A percentile compares a stretch with the other conserved stretches of the same genome.
phyloP scores from a whole-genome alignment of 352 stramenopile genomes.

The Pythium volutum region DNA sequence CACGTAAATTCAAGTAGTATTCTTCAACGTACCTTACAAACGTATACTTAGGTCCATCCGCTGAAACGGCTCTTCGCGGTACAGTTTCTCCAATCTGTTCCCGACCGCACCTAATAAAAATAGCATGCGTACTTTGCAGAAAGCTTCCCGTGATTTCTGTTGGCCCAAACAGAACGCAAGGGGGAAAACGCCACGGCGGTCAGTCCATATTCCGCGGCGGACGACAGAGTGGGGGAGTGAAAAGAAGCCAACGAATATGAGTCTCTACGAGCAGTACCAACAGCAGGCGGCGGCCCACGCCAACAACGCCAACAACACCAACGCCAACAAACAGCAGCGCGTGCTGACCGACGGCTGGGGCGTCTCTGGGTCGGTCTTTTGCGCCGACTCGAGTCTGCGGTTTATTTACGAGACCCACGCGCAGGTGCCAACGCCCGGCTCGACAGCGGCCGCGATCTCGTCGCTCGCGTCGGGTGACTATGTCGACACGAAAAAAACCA shows the following conservation, averaged over 20 bases:
- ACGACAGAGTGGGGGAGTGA: neutral
- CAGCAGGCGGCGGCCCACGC: conserved; percentile 9
- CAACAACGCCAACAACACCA: neutral
- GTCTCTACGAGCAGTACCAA: conserved; percentile 13
- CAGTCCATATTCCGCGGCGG: conserved; percentile 8
- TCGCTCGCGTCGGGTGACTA: conserved; percentile 26
- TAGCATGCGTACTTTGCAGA: neutral
- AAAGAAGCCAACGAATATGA: conserved; percentile 7
- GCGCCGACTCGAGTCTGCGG: conserved; percentile 74
- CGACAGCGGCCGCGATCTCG: conserved; percentile 29
- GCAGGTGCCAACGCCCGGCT: conserved; percentile 11
- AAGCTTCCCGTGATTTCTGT: neutral
- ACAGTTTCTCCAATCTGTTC: neutral
- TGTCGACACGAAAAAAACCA: neutral
- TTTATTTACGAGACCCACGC: conserved; percentile 69
- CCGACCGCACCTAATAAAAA: neutral
- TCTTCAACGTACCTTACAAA: neutral
- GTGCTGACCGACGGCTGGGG: conserved; percentile 74
- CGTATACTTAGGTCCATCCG: neutral
- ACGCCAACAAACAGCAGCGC: conserved; percentile 36
- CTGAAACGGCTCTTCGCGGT: conserved; percentile 7
- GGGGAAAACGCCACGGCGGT: neutral
- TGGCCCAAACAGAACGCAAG: neutral
- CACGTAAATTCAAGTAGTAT: too few relatives aligned
- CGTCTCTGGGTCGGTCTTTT: conserved; percentile 65